A percentile compares a stretch with the other conserved stretches of the same genome.
Evolutionary conservation across 495 filamentous ascomycete species (phyloP).

Genomic region (Aspergillus cristatus): DNA sequence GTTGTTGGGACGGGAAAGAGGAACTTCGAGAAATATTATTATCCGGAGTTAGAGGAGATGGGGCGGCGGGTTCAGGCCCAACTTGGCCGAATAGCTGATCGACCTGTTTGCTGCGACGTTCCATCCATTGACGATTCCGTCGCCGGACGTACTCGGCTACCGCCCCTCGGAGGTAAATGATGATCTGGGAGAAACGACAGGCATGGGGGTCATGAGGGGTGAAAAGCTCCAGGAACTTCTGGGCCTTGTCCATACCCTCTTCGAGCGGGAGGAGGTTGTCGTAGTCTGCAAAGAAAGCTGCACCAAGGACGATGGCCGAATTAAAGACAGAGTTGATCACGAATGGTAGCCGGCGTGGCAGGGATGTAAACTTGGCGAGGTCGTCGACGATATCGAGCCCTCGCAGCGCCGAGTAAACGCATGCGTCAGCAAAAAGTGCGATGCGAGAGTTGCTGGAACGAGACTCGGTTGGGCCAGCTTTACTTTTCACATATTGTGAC

Average conservation of each 20-base stretch:
- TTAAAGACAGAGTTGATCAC: slow-evolving; percentile 68
- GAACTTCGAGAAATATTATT: slow-evolving; percentile 9
- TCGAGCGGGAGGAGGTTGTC: slow-evolving; percentile 48
- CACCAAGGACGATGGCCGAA: slow-evolving; percentile 56
- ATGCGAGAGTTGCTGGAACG: slow-evolving; percentile 35
- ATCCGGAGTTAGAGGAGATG: slow-evolving; percentile 19
- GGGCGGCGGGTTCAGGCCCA: slow-evolving; percentile 11
- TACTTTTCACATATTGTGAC: slow-evolving; percentile 34
- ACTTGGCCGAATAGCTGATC: slow-evolving; percentile 35
- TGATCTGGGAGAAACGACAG: slow-evolving; percentile 52
- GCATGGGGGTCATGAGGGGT: slow-evolving; percentile 56
- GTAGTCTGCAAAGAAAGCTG: slow-evolving; percentile 60
- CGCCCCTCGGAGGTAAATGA: slow-evolving; percentile 51
- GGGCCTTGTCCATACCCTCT: slow-evolving; percentile 46
- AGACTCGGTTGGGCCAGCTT: slow-evolving; percentile 15
- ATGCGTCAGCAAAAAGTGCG: slow-evolving; percentile 59
- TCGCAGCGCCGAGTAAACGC: slow-evolving; percentile 59
- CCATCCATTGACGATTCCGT: slow-evolving; percentile 30
- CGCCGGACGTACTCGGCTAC: slow-evolving; percentile 36
- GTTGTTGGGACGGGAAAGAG: slow-evolving; percentile 6
- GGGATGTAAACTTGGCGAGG: slow-evolving; percentile 47
- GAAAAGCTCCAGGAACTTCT: slow-evolving; percentile 53
- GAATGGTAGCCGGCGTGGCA: slow-evolving; percentile 61
- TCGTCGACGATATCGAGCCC: slow-evolving; percentile 53
- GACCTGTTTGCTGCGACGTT: slow-evolving; percentile 26